Base-by-base conservation (phyloP, 371 early-diverging fungal genomes). In the Rhizopus stolonifer region DNA sequence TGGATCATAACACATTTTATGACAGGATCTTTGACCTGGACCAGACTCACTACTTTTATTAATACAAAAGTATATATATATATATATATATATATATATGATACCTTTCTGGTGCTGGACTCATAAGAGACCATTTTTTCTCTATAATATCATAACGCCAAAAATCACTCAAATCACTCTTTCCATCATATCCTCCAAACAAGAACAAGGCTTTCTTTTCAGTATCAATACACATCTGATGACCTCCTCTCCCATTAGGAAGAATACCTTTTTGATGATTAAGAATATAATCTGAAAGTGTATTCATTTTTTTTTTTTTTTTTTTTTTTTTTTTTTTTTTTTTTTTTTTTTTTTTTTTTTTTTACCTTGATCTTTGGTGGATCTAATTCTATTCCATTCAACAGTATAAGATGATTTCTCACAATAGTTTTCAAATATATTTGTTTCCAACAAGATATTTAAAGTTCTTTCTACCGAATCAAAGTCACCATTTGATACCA, bases 121-220 rank as follows among this genome's bases (percentile, higher is more conserved):
- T 85, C 17, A 94, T 70, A 23, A 90, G 79, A 3, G 55, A 71
- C 98, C 98, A 96, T 33, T 52, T 62, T 11, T 75, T 65, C 0
- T 72, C 61, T 3, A 67, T 57, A 22, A 89, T 82, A 49, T 83
- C 72, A 56, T 74, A 92, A 42, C 71, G 74, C 99, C 99, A 99
- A 54, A 98, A 87, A 69, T 99, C 99, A 9, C 85, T 75, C 26
- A 98, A 69, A 53, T 97, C 95, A 26, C 79, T 67, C 10, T 74
- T 59, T 1, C 99, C 99, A 75, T 95, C 88, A 95, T 96, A 99
- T 7, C 99, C 99, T 13, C 98, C 99, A 60, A 92, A 84, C 17
- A 99, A 59, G 67, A 94, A 99, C 2, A 95, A 85, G n/a, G 70
- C 64, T 14, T 90, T 83, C 4, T 68, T 65, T 39, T 85, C 79